phyloP scores from a whole-genome alignment of 805 yeast species.

The Aciculoconidium aculeatum region DNA sequence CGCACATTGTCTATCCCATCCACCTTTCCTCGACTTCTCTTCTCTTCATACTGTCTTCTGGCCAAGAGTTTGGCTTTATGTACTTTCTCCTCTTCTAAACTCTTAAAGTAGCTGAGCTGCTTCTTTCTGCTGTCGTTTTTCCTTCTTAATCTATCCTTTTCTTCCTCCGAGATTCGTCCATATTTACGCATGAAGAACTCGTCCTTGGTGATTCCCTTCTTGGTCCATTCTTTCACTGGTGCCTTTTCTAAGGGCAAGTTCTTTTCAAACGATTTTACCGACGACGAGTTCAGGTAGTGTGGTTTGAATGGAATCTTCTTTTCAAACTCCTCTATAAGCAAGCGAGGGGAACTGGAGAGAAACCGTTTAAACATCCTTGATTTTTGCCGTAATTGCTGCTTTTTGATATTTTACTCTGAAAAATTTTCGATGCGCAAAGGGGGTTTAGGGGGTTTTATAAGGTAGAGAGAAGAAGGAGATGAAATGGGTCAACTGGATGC shows the following conservation, averaged over 20 bases:
- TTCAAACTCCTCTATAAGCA: constrained; percentile 4
- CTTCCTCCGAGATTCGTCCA: constrained; percentile 21
- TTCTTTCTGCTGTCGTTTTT: constrained; percentile 20
- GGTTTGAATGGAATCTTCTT: constrained; percentile 9
- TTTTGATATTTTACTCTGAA: no score
- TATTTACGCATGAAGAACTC: constrained; percentile 35
- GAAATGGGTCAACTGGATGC: no score
- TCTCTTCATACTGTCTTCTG: constrained; percentile 21
- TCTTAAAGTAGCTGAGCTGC: constrained; percentile 4
- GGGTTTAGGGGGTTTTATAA: no score
- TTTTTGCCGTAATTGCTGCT: no score
- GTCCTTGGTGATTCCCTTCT: constrained; percentile 29
- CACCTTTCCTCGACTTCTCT: constrained; percentile 8
- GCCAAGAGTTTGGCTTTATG: no score
- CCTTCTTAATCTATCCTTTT: constrained; percentile 23
- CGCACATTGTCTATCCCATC: no score
- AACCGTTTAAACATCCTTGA: constrained; percentile 1
- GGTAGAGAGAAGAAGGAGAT: no score
- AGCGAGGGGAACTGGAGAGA: constrained; percentile 3
- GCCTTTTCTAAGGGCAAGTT: constrained; percentile 17
- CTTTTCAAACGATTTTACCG: constrained; percentile 18
- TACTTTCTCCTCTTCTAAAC: constrained; percentile 2
- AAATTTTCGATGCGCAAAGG: no score
- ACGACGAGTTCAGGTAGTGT: constrained; percentile 6
- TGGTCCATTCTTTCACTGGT: constrained; percentile 31